Percentiles rank a stretch among this genome's conserved stretches.
Conservation (phyloP, 345 rosid species). For the Syzygium aqueum region DNA sequence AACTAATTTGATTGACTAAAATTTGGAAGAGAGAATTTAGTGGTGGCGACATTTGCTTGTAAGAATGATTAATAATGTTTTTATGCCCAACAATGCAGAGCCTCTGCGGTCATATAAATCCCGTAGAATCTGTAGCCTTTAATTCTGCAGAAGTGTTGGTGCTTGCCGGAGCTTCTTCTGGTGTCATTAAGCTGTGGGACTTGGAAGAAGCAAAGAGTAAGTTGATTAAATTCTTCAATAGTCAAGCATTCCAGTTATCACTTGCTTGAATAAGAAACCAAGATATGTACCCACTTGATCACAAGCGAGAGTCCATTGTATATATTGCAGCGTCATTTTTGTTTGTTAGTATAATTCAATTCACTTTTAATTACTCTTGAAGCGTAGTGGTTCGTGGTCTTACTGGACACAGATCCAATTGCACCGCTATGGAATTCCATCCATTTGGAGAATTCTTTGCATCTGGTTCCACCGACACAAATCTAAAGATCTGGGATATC, state of each 20-base stretch:
- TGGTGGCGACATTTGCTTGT: background rate
- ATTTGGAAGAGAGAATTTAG: background rate
- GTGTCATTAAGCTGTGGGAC: constrained; percentile 74
- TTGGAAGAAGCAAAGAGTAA: constrained; percentile 73
- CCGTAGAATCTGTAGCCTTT: constrained; percentile 58
- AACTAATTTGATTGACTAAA: background rate
- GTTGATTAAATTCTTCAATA: constrained; percentile 14
- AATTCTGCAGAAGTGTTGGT: constrained; percentile 57
- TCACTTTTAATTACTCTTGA: constrained; percentile 45
- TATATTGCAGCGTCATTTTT: background rate
- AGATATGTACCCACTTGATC: background rate
- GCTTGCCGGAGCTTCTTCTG: constrained; percentile 69
- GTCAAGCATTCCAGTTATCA: background rate
- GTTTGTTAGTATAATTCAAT: background rate
- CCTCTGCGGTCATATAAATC: constrained; percentile 61
- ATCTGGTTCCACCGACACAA: constrained; percentile 80
- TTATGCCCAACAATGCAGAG: constrained; percentile 29
- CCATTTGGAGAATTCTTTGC: constrained; percentile 98
- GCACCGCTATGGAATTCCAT: constrained; percentile 92
- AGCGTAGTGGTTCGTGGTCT: constrained; percentile 99
- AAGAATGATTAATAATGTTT: constrained; percentile 2
- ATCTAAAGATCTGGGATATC: constrained; percentile 86
- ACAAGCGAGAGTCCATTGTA: background rate
- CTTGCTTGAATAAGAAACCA: background rate
- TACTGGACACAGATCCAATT: constrained; percentile 88